Evolutionary conservation across 2,329 filamentous ascomycete genomes (phyloP).

Genomic region (Endocalyx cinctus): DNA sequence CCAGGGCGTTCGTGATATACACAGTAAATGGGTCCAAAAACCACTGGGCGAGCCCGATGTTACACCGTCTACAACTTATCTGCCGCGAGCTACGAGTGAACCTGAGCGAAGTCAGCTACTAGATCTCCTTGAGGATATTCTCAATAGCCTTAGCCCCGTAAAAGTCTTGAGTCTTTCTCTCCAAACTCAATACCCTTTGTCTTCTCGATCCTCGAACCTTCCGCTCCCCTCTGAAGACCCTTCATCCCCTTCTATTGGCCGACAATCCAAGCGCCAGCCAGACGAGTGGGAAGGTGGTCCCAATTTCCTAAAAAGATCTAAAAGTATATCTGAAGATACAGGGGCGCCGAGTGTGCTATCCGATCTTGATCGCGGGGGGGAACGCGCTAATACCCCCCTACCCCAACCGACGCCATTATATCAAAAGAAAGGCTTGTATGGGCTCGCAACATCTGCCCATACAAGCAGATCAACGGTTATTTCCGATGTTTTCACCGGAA

Average conservation of each 20-base stretch:
- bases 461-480: slow-evolving; percentile 29
- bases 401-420: slow-evolving; percentile 8
- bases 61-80: slow-evolving; percentile 13
- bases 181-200: slow-evolving; percentile 4
- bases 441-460: slow-evolving; percentile 21
- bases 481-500: slow-evolving; percentile 29
- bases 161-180: slow-evolving; percentile 4
- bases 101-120: slow-evolving; percentile 20
- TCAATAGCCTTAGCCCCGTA: no score
- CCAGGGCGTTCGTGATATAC: slow-evolving; percentile 17
- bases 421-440: slow-evolving; percentile 8
- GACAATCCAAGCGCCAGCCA: slow-evolving; percentile 19
- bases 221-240: background rate
- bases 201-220: background rate
- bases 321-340: slow-evolving; percentile 11
- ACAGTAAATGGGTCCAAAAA: slow-evolving; percentile 25
- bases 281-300: slow-evolving; percentile 18
- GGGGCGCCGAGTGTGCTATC: slow-evolving; percentile 17
- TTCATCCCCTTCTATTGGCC: slow-evolving; percentile 3
- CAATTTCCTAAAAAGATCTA: slow-evolving; percentile 15
- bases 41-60: slow-evolving; percentile 15
- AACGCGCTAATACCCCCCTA: slow-evolving; percentile 13
- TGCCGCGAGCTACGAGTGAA: slow-evolving; percentile 20
- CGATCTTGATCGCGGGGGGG: slow-evolving; percentile 17
- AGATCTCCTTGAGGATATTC: slow-evolving; percentile 14